Base-by-base conservation (phyloP, 192 early-diverging fungal genomes). In the Cetraspora pellucida region DNA sequence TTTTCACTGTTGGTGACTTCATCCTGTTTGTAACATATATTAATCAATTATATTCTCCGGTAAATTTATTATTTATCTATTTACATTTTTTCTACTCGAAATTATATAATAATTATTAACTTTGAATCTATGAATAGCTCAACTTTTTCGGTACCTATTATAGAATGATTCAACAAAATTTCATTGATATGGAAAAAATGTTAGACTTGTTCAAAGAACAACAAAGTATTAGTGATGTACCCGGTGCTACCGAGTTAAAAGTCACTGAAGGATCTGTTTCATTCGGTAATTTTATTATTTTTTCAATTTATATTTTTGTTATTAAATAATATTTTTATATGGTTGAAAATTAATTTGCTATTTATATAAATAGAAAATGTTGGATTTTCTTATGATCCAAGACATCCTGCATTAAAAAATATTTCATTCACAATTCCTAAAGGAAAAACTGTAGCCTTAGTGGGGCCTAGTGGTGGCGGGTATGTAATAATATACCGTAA, bases 161-260 rank as follows among this genome's bases (percentile, higher is more conserved):
- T 80, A 88, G 97, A 21, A 89, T 93, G 70, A 94, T 97, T 50
- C 95, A 97, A 81, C 93, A 95, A 81, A 95, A 93, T 82, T 91
- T 95, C 80, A 85, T 93, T 61, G 97, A 98, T 77, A 97, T 98
- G 97, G 97, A 99, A 81, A 96, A 96, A 77, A 95, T 99, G 91
- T 87, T 99, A 23, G 91, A 93, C 54, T 81, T 95, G 0, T 86
- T 94, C n/a, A 86, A 95, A 28, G 88, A 92, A 71, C 75, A 88
- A 25, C 79, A 86, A 46, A 84, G 82, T 9, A 84, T 96, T n/a
- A 68, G 89, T 52, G 94, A 96, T 80, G 50, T 54, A 0, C 91
- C 92, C 9, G 79, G 88, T 54, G 94, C 94, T 0, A 74, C 65
- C 11, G 81, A 83, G 0, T 67, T 96, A 73, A 81, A 72, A 16